Percentiles rank a stretch among this genome's conserved stretches.
phyloP scores from a whole-genome alignment of 176 grass and related monocot species.

The Tillandsia leiboldiana region DNA sequence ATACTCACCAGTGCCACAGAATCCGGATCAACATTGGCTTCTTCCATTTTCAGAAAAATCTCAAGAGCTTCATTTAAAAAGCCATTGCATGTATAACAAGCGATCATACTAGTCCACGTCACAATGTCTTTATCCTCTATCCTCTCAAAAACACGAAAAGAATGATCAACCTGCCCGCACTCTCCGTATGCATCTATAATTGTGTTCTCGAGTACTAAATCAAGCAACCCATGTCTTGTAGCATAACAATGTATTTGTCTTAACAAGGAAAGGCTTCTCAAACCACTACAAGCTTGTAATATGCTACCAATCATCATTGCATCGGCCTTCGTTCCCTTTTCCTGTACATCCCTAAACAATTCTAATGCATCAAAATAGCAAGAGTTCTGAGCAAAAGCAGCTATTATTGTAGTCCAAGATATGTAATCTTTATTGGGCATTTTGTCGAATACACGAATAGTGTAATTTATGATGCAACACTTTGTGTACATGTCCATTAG shows the following conservation, averaged over 20 bases:
- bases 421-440: conserved; percentile 53
- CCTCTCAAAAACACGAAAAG: conserved; percentile 41
- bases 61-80: conserved; percentile 50
- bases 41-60: conserved; percentile 54
- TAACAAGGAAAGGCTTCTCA: conserved; percentile 32
- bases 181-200: conserved; percentile 59
- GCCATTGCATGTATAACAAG: conserved; percentile 35
- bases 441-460: conserved; percentile 38
- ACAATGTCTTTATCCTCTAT: conserved; percentile 63
- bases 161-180: conserved; percentile 31
- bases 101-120: conserved; percentile 83
- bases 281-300: conserved; percentile 48
- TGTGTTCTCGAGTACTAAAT: conserved; percentile 60
- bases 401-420: conserved; percentile 72
- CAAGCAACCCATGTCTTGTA: conserved; percentile 54
- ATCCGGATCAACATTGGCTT: conserved; percentile 47
- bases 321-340: conserved; percentile 47
- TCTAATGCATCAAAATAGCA: conserved; percentile 37
- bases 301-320: conserved; percentile 80
- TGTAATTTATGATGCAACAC: conserved; percentile 34
- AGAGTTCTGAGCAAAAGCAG: conserved; percentile 50
- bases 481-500: conserved; percentile 91
- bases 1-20: conserved; percentile 56
- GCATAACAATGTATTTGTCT: conserved; percentile 69
- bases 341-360: conserved; percentile 36